Percentiles rank a stretch among this genome's conserved stretches.
Conservation (phyloP, 257 asterid genomes). For the Apocynum venetum region DNA sequence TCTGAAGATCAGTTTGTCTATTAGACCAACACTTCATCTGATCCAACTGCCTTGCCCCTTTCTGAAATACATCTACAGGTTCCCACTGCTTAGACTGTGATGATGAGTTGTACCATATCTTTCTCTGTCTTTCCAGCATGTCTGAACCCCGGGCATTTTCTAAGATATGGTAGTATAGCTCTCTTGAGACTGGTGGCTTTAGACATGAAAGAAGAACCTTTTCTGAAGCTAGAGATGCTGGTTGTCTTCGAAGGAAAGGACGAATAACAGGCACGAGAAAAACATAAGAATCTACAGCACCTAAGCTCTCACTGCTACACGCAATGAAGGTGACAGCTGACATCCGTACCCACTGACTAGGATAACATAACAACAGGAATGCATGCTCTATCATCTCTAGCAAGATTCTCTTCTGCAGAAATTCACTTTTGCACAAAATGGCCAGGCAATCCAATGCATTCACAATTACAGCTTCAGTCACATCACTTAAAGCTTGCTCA, state of each 20-base stretch:
- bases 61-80: constrained; percentile 62
- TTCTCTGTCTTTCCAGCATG: constrained; percentile 97
- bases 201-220: constrained; percentile 76
- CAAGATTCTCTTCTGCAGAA: constrained; percentile 75
- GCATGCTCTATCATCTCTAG: constrained; percentile 95
- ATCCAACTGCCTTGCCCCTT: constrained; percentile 69
- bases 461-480: constrained; percentile 79
- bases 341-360: constrained; percentile 93
- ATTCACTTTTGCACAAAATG: constrained; percentile 81
- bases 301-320: constrained; percentile 84
- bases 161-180: constrained; percentile 63
- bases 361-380: constrained; percentile 82
- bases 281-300: constrained; percentile 97
- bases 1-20: constrained; percentile 43
- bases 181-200: constrained; percentile 82
- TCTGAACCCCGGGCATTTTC: constrained; percentile 86
- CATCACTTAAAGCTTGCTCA: constrained; percentile 92
- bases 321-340: constrained; percentile 76
- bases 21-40: constrained; percentile 63
- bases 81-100: constrained; percentile 71
- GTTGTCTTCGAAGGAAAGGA: constrained; percentile 88
- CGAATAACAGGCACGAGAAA: constrained; percentile 88
- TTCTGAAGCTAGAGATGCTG: constrained; percentile 91
- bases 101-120: constrained; percentile 87
- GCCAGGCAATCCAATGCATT: constrained; percentile 93